These are phyloP conservation scores for Xylariaceae sp. DNA, from an alignment of 2,329 filamentous ascomycete genomes.

Conservation along the genomic window DNA sequence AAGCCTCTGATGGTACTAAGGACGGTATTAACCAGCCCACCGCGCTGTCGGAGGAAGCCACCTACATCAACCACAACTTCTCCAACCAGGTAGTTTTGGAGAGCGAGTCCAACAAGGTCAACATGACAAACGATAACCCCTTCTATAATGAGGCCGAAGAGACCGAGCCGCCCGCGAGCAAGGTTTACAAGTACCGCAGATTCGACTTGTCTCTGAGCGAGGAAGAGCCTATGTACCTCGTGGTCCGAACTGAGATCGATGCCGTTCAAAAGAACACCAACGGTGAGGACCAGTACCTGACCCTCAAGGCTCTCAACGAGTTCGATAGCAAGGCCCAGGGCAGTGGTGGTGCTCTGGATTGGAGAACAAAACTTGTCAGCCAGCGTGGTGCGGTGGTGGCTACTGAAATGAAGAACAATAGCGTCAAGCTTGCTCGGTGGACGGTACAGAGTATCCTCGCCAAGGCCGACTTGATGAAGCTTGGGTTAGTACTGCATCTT, in stretches of 20 bases:
- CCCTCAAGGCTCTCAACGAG: slow-evolving; percentile 96
- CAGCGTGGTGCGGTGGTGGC: slow-evolving; percentile 96
- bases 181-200: slow-evolving; percentile 96
- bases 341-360: slow-evolving; percentile 90
- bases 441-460: slow-evolving; percentile 95
- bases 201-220: slow-evolving; percentile 95
- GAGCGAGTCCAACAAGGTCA: slow-evolving; percentile 69
- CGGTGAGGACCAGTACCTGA: slow-evolving; percentile 86
- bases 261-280: slow-evolving; percentile 92
- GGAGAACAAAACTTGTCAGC: slow-evolving; percentile 88
- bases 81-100: slow-evolving; percentile 91
- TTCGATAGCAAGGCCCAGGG: slow-evolving; percentile 98
- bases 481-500: slow-evolving; percentile 61
- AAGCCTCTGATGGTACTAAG: slow-evolving; percentile 87
- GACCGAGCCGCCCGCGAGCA: slow-evolving; percentile 88
- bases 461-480: slow-evolving; percentile 97
- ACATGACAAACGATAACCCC: slow-evolving; percentile 85
- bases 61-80: slow-evolving; percentile 99
- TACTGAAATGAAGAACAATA: slow-evolving; percentile 99
- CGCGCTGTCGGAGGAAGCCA: slow-evolving; percentile 92
- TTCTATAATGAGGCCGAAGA: slow-evolving; percentile 96
- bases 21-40: slow-evolving; percentile 91
- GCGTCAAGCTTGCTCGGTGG: slow-evolving; percentile 96
- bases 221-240: slow-evolving; percentile 86
- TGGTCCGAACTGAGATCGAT: slow-evolving; percentile 93